Conservation (phyloP, 73 alveolate genomes). For the Paramecium sonneborni region DNA sequence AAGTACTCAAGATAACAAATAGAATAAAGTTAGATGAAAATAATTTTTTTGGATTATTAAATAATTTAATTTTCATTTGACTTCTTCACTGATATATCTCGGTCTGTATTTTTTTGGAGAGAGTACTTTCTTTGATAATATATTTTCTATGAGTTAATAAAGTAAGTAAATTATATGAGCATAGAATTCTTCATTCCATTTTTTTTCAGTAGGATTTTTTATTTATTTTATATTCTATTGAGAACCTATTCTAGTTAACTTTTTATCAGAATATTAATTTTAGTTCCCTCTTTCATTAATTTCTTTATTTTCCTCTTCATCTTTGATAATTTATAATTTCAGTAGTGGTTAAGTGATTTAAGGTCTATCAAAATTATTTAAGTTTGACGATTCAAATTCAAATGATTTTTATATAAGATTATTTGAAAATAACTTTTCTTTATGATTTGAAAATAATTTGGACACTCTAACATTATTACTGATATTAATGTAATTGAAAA, state of each 20-base stretch:
- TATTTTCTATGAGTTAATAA: background rate
- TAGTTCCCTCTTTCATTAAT: background rate
- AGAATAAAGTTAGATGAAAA: background rate
- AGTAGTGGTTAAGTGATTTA: background rate
- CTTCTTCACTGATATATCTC: conserved; percentile 1
- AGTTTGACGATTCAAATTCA: background rate
- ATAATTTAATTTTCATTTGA: background rate
- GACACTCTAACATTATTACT: background rate
- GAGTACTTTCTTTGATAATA: background rate
- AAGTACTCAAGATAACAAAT: no score
- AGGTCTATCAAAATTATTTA: background rate
- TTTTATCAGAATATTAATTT: background rate
- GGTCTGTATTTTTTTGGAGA: background rate
- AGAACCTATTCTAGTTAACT: background rate
- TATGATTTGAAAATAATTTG: background rate
- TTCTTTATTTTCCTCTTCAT: background rate
- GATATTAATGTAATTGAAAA: background rate
- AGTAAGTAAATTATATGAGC: background rate
- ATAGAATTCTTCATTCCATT: conserved; percentile 44
- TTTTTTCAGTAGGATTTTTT: background rate
- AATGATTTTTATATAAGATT: background rate
- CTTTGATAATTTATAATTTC: background rate
- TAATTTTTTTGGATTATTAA: background rate
- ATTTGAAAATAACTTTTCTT: background rate
- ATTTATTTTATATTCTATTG: background rate